Base-by-base conservation (phyloP, 129 eudicot genomes). In the Flaveria brownii region DNA sequence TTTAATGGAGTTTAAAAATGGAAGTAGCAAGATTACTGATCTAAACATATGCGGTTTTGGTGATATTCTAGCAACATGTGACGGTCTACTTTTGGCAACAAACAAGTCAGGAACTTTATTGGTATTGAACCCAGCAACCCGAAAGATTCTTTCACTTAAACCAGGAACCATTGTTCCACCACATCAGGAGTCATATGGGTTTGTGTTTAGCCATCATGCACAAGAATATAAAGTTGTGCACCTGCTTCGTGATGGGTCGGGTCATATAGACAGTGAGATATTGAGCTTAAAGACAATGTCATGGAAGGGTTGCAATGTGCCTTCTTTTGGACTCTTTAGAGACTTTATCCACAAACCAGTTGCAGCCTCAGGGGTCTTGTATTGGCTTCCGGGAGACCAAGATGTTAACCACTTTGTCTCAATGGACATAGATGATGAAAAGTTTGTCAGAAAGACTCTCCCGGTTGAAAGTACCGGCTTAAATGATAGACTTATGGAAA, bases 41-140 rank as follows among this genome's bases (percentile, higher is more conserved):
- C 59, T 50, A 71, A 56, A 72, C 15, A 77, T 77, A 11, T 71
- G 71, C 26, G 85, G 85, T 16, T 82, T 82, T n/a, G 56, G 75
- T 20, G 64, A 77, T 47, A 77, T 82, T 50, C 70, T 77, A 28
- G 85, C 85, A 72, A 26, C 82, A 1, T 82, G 82, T 71, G 61
- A 77, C 26, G 85, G 85, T 63, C 75, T 82, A 56, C 68, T 82
- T 77, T 67, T 82, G 54, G 82, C 82, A 1, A 82, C 55, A 57
- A 72, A 59, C 76, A 57, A 66, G 3, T 30, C 76, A 3, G 72
- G 74, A 25, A 36, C 62, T 18, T 66, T 82, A 56, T 46, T 82
- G 57, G 54, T 82, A 30, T 52, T 82, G 66, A 82, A 82, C 70
- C 86, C 86, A n/a, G 59, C 75, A 39, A 82, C 86, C 36, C 78